A percentile compares a stretch with the other conserved stretches of the same genome.
Conservation (phyloP, 192 early-diverging fungal genomes). For the Allomyces arbusculus region DNA sequence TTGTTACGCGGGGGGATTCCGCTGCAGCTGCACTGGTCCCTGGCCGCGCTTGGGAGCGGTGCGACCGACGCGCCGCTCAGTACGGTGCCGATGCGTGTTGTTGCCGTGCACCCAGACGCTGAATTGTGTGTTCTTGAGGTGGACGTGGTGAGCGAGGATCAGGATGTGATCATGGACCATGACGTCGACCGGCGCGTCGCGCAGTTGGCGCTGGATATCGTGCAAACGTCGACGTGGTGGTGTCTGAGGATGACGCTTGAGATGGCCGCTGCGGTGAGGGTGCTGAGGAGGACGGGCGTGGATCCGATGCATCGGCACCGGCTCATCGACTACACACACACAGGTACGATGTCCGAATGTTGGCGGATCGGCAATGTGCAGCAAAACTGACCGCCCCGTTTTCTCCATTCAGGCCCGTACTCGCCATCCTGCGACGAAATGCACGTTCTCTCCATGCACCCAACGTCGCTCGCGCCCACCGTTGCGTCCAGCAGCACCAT, state of each 20-base stretch:
- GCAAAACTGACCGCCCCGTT: no score
- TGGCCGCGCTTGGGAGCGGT: no score
- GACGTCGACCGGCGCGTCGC: not conserved
- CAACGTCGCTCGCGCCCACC: not conserved
- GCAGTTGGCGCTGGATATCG: not conserved
- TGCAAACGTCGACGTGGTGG: not conserved
- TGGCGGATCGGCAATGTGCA: no score
- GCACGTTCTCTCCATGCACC: not conserved
- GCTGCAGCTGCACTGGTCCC: no score
- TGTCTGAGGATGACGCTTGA: not conserved
- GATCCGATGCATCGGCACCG: not conserved
- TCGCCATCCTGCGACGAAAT: not conserved
- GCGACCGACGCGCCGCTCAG: no score
- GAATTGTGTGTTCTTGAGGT: no score
- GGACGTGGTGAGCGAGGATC: no score
- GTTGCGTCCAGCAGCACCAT: not conserved
- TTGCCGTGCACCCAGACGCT: no score
- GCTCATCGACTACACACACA: not conserved
- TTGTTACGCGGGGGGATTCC: no score
- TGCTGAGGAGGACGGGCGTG: not conserved
- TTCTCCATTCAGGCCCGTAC: not conserved
- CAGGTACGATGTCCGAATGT: not conserved
- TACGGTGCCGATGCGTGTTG: no score
- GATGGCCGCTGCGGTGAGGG: not conserved
- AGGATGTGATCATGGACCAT: no score